Conservation (phyloP, 164 flowering plant genomes). For the Taxillus chinensis region DNA sequence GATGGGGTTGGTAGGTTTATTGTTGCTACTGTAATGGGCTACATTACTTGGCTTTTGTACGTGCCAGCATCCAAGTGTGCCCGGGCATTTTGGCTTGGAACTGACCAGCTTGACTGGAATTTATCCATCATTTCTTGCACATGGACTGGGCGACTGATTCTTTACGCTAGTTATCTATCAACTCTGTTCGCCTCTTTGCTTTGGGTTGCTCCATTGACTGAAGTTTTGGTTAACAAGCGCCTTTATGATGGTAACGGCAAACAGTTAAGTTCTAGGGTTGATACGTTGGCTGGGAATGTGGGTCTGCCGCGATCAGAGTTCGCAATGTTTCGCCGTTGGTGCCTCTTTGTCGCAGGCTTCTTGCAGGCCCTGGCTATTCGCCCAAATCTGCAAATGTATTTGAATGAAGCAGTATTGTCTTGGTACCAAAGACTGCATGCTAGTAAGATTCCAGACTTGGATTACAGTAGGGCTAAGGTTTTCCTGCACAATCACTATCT, state of each 20-base stretch:
- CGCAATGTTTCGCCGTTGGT: slow-evolving; percentile 42
- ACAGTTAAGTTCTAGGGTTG: slow-evolving; percentile 11
- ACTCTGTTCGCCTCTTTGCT: slow-evolving; percentile 47
- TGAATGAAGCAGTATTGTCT: slow-evolving; percentile 82
- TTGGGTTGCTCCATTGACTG: slow-evolving; percentile 70
- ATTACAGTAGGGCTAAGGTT: slow-evolving; percentile 85
- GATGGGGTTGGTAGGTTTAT: slow-evolving; percentile 45
- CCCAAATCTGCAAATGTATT: slow-evolving; percentile 68
- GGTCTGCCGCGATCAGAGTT: slow-evolving; percentile 51
- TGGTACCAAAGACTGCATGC: slow-evolving; percentile 97
- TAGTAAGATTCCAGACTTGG: slow-evolving; percentile 89
- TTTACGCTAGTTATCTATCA: slow-evolving; percentile 38
- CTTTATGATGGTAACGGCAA: slow-evolving; percentile 4
- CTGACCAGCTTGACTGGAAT: slow-evolving; percentile 75
- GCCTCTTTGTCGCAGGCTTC: slow-evolving; percentile 51
- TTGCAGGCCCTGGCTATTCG: slow-evolving; percentile 55
- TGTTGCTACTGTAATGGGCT: slow-evolving; percentile 45
- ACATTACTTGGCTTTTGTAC: slow-evolving; percentile 42
- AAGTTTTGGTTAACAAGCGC: slow-evolving; percentile 38
- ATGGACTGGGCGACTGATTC: slow-evolving; percentile 40
- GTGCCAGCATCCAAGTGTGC: slow-evolving; percentile 56
- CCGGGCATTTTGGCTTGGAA: slow-evolving; percentile 85
- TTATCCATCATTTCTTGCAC: slow-evolving; percentile 63
- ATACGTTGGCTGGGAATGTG: slow-evolving; percentile 42
- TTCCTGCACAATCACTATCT: slow-evolving; percentile 85